These are phyloP conservation scores for Durusdinium trenchii DNA, from an alignment of 73 alveolate species.

Conservation along the genomic window DNA sequence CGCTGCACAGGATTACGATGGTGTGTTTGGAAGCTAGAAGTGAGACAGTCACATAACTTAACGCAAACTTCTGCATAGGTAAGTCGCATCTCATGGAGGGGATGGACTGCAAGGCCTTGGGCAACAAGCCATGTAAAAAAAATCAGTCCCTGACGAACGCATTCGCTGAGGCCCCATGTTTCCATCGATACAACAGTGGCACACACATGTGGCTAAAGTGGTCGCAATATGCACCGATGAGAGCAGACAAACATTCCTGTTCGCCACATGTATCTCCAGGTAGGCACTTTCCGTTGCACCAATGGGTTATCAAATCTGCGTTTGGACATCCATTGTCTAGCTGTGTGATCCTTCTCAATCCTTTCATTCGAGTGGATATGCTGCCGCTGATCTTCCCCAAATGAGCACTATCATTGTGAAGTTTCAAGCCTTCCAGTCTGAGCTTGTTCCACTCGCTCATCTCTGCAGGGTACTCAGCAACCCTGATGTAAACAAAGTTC, in stretches of 20 bases:
- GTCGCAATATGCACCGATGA: neutral
- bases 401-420: neutral
- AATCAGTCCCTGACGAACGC: neutral
- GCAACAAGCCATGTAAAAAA: neutral
- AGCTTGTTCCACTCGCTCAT: neutral
- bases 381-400: neutral
- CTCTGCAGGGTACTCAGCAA: neutral
- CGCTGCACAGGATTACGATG: too few relatives aligned
- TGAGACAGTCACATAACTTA: too few relatives aligned
- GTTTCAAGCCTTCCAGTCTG: neutral
- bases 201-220: neutral
- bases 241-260: neutral
- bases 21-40: too few relatives aligned
- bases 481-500: neutral
- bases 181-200: neutral
- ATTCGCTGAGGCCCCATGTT: neutral
- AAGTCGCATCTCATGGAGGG: neutral
- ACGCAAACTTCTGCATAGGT: too few relatives aligned
- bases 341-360: neutral
- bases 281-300: neutral
- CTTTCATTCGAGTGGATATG: neutral
- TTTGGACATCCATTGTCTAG: neutral
- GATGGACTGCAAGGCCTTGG: neutral
- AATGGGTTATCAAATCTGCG: neutral
- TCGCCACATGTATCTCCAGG: neutral